phyloP scores from a whole-genome alignment of 202 grass and related monocot species.

The Zoysia matrella region DNA sequence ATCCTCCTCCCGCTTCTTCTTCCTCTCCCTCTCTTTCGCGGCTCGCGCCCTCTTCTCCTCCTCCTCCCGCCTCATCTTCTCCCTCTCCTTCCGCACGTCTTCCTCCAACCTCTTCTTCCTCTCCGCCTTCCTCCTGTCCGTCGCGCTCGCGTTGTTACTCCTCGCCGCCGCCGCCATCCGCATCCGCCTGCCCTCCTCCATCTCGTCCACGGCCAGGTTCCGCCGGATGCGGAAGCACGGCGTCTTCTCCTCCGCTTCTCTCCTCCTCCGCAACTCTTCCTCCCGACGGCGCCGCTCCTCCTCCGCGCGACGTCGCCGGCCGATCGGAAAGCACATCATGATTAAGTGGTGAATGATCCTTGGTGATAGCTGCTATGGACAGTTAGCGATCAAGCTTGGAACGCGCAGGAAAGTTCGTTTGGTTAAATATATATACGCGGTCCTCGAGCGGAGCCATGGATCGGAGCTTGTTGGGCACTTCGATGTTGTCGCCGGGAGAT shows the following conservation, averaged over 20 bases:
- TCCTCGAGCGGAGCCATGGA: neutral
- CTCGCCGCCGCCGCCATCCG: neutral
- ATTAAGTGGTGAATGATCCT: neutral
- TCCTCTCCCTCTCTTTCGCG: slow-evolving; percentile 26
- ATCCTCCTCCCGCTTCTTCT: slow-evolving; percentile 39
- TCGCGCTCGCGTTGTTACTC: neutral
- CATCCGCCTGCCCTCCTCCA: slow-evolving; percentile 40
- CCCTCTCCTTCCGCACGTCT: slow-evolving; percentile 23
- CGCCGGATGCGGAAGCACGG: slow-evolving; percentile 24
- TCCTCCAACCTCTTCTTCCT: slow-evolving; percentile 17
- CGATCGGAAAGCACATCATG: slow-evolving; percentile 35
- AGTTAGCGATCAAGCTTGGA: neutral
- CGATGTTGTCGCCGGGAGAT: slow-evolving; percentile 8
- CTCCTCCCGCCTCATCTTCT: slow-evolving; percentile 29
- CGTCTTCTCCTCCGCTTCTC: slow-evolving; percentile 8
- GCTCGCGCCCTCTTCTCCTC: neutral
- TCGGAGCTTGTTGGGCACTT: slow-evolving; percentile 7
- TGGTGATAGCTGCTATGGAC: neutral
- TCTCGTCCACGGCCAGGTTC: slow-evolving; percentile 37
- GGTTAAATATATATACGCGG: slow-evolving; percentile 30
- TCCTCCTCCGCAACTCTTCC: slow-evolving; percentile 28
- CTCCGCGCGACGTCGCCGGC: neutral
- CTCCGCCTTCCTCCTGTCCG: neutral
- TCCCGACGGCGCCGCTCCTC: slow-evolving; percentile 25
- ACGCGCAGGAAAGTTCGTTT: neutral